Evolutionary conservation across 2,329 filamentous ascomycete species (phyloP).

Genomic region (Teratosphaeria viscida): DNA sequence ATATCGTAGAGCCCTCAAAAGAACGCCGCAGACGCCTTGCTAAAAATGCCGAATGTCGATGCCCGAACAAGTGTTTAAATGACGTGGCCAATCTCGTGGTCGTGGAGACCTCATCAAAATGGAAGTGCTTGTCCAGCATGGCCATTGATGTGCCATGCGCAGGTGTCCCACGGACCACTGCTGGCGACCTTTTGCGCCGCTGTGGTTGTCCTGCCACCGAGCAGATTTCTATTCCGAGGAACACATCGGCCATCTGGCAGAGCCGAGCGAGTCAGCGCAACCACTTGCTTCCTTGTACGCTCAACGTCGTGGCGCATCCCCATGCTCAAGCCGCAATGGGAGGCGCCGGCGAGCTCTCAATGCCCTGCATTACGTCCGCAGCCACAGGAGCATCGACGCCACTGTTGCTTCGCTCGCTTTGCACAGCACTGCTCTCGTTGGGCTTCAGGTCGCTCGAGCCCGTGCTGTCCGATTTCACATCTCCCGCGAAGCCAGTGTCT

Average conservation of each 20-base stretch:
- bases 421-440: slow-evolving; percentile 47
- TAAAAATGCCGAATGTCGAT: background rate
- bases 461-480: slow-evolving; percentile 46
- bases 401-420: slow-evolving; percentile 51
- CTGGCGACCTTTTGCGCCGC: background rate
- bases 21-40: background rate
- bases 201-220: background rate
- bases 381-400: slow-evolving; percentile 35
- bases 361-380: slow-evolving; percentile 17
- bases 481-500: slow-evolving; percentile 49
- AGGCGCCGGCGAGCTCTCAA: slow-evolving; percentile 27
- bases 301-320: background rate
- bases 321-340: slow-evolving; percentile 28
- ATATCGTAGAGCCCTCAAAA: background rate
- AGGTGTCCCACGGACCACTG: background rate
- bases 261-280: background rate
- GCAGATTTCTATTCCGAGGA: background rate
- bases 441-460: slow-evolving; percentile 46
- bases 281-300: background rate
- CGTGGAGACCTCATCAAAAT: background rate
- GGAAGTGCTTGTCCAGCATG: background rate
- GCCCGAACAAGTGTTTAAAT: background rate
- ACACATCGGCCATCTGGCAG: background rate
- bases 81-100: background rate
- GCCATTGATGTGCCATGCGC: background rate